Evolutionary conservation across 495 filamentous ascomycete genomes (phyloP), one percentile per base, ranked within the genome.

Genomic region (Thozetella sp.): DNA sequence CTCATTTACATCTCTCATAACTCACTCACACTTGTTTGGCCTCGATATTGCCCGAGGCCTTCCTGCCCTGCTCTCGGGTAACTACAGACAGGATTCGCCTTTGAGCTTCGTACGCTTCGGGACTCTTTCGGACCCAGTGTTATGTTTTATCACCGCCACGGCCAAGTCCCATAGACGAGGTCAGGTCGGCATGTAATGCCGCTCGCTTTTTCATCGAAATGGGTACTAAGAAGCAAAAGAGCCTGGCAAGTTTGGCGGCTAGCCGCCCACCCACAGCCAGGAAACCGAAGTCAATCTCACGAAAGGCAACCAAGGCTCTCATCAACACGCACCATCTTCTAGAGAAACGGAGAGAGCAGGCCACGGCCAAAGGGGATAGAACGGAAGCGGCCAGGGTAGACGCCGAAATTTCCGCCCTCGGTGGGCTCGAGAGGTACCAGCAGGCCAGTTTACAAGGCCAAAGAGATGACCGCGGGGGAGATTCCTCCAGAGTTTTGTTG

Each of bases 391-490:
- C 74, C 43, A 74, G 74, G 1, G 79, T 95, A 26, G 78, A 87
- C 37, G 76, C 81, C 1, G 74, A 84, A 62, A 72, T 86, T 22
- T 60, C 72, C 51, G 75, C 69, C 2, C 79, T 90, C 45, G 95
- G 96, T 22, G 96, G 96, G 0, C 75, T 99, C 26, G 78, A 89
- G 60, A 83, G 78, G 26, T 99, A 99, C 67, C 95, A 99, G 69
- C 80, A 85, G 57, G 95, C 95, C 43, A 98, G 95, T 75, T 88
- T 93, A 46, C 81, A 89, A 53, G 95, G 95, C 1, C 95, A 99
- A 70, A 87, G 89, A 15, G 79, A 82, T 53, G 86, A 91, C 30
- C 88, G 95, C 55, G 95, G 95, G 15, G 95, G 95, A 22, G 95
- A 99, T 77, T 94, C 91, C 22, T 96, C 92, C 50, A 89, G 83